Conservation (phyloP, 192 early-diverging fungal species). For the Coemansia sp. region DNA sequence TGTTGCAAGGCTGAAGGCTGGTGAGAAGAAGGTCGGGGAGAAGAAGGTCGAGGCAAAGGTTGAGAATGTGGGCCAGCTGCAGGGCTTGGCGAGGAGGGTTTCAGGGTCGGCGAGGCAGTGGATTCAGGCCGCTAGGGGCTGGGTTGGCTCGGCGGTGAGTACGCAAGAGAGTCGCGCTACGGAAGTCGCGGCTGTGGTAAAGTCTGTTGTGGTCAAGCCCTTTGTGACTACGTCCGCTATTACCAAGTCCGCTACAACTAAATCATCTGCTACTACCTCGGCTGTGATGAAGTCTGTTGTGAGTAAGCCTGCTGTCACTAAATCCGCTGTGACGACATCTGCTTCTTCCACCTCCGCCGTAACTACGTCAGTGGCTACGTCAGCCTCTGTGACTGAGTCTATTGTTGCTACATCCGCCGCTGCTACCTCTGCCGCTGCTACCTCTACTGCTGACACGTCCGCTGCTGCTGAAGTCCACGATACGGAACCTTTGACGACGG, state of each 20-base stretch:
- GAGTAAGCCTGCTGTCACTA: background rate
- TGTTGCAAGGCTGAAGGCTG: slow-evolving; percentile 12
- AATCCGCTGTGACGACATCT: background rate
- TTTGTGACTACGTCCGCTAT: background rate
- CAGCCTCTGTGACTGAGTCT: background rate
- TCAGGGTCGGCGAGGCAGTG: slow-evolving; percentile 54
- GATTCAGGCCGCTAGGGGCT: slow-evolving; percentile 47
- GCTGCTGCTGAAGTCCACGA: background rate
- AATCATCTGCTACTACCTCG: background rate
- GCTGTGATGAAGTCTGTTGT: background rate
- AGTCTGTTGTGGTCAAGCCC: background rate
- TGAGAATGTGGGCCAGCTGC: slow-evolving; percentile 18
- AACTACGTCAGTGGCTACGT: background rate
- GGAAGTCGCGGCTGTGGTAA: background rate
- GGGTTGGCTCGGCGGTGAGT: slow-evolving; percentile 38
- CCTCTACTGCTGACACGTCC: background rate
- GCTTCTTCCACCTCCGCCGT: background rate
- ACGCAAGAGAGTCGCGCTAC: slow-evolving; percentile 30
- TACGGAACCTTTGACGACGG: background rate
- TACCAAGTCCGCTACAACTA: background rate
- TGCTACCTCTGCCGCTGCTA: background rate
- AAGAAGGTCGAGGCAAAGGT: background rate
- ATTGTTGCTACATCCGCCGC: background rate
- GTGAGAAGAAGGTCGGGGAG: slow-evolving; percentile 1
- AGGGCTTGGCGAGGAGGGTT: slow-evolving; percentile 24